phyloP scores from a whole-genome alignment of 352 stramenopile genomes.

The Bremia lactucae region DNA sequence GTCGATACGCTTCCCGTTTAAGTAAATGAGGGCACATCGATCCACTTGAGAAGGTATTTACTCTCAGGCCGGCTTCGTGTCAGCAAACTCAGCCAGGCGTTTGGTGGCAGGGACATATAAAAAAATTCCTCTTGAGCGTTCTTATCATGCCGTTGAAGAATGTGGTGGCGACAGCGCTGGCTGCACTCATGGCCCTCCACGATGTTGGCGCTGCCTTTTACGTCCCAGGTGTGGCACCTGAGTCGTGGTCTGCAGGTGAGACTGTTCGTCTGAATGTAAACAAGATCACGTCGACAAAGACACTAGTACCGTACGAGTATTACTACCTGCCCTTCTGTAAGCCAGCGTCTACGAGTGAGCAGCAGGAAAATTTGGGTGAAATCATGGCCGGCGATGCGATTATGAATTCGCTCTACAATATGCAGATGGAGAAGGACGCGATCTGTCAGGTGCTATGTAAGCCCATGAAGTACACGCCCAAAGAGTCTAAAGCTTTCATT shows the following conservation, averaged over 20 bases:
- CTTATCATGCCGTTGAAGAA: slow-evolving; percentile 25
- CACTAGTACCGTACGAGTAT: slow-evolving; percentile 97
- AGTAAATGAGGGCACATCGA: not conserved
- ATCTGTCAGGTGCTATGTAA: slow-evolving; percentile 87
- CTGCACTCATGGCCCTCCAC: slow-evolving; percentile 11
- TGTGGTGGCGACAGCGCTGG: slow-evolving; percentile 16
- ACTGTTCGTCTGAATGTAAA: slow-evolving; percentile 92
- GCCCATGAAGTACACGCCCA: slow-evolving; percentile 68
- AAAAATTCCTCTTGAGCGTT: slow-evolving; percentile 1
- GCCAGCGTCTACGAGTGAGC: slow-evolving; percentile 65
- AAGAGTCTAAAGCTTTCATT: slow-evolving; percentile 78
- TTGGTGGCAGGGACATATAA: slow-evolving; percentile 2
- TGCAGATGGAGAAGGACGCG: slow-evolving; percentile 85
- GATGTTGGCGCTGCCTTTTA: slow-evolving; percentile 59
- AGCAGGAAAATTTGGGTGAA: slow-evolving; percentile 88
- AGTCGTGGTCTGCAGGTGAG: slow-evolving; percentile 76
- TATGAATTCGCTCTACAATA: slow-evolving; percentile 84
- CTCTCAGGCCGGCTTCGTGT: slow-evolving; percentile 17
- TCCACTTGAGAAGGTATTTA: slow-evolving; percentile 5
- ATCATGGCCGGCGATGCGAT: slow-evolving; percentile 88
- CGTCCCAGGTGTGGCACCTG: slow-evolving; percentile 73
- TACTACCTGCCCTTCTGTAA: slow-evolving; percentile 95
- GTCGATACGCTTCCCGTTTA: too few species aligned
- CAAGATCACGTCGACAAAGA: slow-evolving; percentile 97
- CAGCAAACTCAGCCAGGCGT: slow-evolving; percentile 9